Evolutionary conservation across 805 yeast genomes (phyloP), one percentile per base, ranked within the genome.

Genomic region (Cyberlindnera amylophila): DNA sequence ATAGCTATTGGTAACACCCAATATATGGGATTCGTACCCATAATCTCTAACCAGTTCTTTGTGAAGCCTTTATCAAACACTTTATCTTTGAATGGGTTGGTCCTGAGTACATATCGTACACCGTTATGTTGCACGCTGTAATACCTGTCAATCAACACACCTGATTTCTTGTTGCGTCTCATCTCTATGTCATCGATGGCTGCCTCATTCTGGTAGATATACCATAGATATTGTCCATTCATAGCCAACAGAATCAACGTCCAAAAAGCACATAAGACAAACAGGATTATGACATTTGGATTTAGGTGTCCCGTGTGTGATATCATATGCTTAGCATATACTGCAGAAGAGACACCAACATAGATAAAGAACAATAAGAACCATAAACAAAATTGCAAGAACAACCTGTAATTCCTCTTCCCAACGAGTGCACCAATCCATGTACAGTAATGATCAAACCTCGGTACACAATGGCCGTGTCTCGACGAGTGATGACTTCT

Each of bases 371-470:
- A 57, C 3, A 59, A 17, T 21, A 63, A 59, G 24, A 70, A 61
- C 52, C 67, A 65, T 5, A 68, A 32, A 26, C 73, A 54, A 52
- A 73, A 81, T 47, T 75, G 79, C 3, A 81, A 39, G 53, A 89
- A 89, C 23, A 69, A 63, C 38, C 72, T 57, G 57, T 79, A 78
- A 61, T 91, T 90, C 30, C 65, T 59, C 45, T 75, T 73, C 0
- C 96, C 96, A 34, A 90, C 76, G 4, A 79, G 75, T 0, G 72
- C 59, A 1, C 95, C 95, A 0, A 91, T 62, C 82, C 87, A 88
- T 0, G 78, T 56, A 58, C 98, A 90, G 54, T 72, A 82, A 59
- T 90, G 98, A 62, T 90, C 98, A 69, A 86, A 83, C 44, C 74
- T 70, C 0, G 86, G 79, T 0, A 89, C 78, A 56, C 95, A 87